phyloP scores from a whole-genome alignment of 2,329 filamentous ascomycete genomes.

The Trichoderma lentiforme region DNA sequence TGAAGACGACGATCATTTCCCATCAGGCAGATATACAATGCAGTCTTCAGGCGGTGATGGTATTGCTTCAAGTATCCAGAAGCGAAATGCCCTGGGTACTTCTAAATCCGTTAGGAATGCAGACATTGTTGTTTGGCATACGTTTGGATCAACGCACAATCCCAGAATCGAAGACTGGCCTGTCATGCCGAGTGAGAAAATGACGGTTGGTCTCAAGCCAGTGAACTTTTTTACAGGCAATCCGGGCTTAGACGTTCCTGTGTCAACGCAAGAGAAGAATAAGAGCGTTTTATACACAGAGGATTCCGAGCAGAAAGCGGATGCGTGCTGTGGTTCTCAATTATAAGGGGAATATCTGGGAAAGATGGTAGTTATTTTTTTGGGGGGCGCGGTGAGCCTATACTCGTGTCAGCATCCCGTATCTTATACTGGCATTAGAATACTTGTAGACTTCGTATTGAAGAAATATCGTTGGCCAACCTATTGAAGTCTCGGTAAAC shows the following conservation, averaged over 20 bases:
- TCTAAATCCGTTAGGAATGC: conserved; percentile 34
- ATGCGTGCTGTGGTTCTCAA: neutral
- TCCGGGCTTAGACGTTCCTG: neutral
- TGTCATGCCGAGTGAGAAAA: conserved; percentile 62
- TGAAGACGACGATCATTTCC: conserved; percentile 41
- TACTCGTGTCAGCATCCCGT: too few species aligned
- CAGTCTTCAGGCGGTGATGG: conserved; percentile 44
- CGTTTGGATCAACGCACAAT: conserved; percentile 61
- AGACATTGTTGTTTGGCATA: conserved; percentile 57
- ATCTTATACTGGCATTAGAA: too few species aligned
- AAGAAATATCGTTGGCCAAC: too few species aligned
- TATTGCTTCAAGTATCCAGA: conserved; percentile 26
- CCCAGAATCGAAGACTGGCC: conserved; percentile 63
- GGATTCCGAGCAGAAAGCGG: neutral
- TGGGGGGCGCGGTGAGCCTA: neutral
- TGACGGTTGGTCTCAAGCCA: conserved; percentile 49
- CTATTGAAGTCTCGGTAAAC: too few species aligned
- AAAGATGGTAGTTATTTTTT: too few species aligned
- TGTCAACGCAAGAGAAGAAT: neutral
- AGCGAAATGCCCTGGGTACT: neutral
- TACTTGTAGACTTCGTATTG: too few species aligned
- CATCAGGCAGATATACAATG: conserved; percentile 43
- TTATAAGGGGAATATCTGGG: neutral
- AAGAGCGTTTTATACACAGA: neutral
- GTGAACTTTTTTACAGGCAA: conserved; percentile 49